These are phyloP conservation scores for Colletotrichum euphorbiae DNA, from an alignment of 2,329 filamentous ascomycete species.

Conservation along the genomic window DNA sequence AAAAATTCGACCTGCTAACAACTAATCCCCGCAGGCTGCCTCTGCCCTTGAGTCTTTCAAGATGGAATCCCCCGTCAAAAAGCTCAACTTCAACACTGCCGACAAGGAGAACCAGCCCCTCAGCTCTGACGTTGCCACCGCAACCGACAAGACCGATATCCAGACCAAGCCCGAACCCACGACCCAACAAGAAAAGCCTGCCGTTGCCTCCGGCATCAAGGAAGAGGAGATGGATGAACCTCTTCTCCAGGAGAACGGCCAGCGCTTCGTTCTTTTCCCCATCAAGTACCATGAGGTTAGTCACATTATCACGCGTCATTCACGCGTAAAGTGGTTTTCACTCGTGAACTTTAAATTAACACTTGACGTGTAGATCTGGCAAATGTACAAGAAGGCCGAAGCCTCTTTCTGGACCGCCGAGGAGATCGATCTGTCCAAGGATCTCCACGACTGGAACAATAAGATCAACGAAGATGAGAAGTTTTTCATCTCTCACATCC, in stretches of 20 bases:
- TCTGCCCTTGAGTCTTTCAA: constrained; percentile 88
- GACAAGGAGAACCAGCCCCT: constrained; percentile 85
- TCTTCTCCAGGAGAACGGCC: constrained; percentile 92
- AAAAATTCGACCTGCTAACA: constrained; percentile 47
- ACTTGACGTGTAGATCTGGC: constrained; percentile 81
- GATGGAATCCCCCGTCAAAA: constrained; percentile 94
- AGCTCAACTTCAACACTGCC: constrained; percentile 78
- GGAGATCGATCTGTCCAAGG: constrained; percentile 99
- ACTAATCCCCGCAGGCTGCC: constrained; percentile 72
- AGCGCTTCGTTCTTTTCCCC: constrained; percentile 97
- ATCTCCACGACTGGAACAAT: constrained; percentile 99
- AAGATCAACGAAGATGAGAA: constrained; percentile 95
- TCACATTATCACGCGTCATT: constrained; percentile 55
- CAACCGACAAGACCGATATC: constrained; percentile 68
- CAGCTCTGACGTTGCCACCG: constrained; percentile 60
- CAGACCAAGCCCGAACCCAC: constrained; percentile 69
- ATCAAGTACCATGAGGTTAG: constrained; percentile 99
- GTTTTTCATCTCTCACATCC: constrained; percentile 98
- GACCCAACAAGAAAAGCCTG: constrained; percentile 57
- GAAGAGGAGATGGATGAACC: constrained; percentile 85
- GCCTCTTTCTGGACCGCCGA: constrained; percentile 99
- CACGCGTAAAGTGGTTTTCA: constrained; percentile 75
- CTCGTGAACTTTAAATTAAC: constrained; percentile 52
- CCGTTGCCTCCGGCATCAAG: constrained; percentile 67
- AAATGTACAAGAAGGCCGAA: constrained; percentile 99